Evolutionary conservation across 75 land plant genomes (phyloP).

Genomic region (Cunninghamia lanceolata): DNA sequence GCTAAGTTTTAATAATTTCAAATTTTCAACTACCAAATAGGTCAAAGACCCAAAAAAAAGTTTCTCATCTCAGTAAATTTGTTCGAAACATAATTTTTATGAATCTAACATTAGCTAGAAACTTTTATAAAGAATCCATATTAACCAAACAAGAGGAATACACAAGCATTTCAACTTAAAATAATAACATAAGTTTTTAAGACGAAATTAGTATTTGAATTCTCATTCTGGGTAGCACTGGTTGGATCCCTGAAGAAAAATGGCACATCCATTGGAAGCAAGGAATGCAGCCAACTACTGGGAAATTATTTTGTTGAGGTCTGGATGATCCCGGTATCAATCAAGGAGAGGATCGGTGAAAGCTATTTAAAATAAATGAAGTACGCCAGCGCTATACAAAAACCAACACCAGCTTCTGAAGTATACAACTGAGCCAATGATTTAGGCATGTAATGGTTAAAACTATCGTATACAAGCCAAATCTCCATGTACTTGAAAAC

Average conservation of each 20-base stretch:
- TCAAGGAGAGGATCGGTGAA: background rate
- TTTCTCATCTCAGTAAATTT: background rate
- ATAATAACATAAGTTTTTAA: background rate
- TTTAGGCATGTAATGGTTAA: background rate
- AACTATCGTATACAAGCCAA: background rate
- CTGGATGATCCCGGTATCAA: background rate
- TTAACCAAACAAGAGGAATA: background rate
- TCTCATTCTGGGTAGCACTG: background rate
- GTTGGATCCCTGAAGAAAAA: background rate
- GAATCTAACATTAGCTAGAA: background rate
- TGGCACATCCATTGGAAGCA: background rate
- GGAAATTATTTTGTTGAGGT: background rate
- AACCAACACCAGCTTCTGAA: background rate
- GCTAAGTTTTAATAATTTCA: background rate
- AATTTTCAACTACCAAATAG: no score
- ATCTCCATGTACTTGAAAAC: background rate
- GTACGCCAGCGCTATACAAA: background rate
- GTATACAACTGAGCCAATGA: background rate
- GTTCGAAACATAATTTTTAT: background rate
- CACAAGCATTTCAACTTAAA: background rate
- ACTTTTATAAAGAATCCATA: background rate
- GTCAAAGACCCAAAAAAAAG: background rate
- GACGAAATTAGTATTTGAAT: background rate
- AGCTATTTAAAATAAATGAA: background rate
- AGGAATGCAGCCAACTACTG: conserved; percentile 2